Evolutionary conservation across 345 rosid species (phyloP).

Genomic region (Turritis glabra): DNA sequence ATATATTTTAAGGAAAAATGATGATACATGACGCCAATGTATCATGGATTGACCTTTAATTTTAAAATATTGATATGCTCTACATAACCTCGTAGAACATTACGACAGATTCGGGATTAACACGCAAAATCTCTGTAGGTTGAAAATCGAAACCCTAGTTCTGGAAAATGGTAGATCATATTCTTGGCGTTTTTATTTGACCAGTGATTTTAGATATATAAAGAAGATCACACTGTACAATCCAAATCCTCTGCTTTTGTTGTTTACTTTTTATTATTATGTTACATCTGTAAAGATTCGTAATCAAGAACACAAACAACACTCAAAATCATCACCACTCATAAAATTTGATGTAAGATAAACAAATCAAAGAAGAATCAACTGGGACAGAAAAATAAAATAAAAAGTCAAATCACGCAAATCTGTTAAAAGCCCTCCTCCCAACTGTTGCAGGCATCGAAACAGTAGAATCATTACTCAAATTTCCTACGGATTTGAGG

Average conservation of each 20-base stretch:
- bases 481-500: constrained; percentile 55
- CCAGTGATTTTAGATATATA: neutral
- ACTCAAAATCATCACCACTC: constrained; percentile 28
- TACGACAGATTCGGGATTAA: neutral
- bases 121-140: neutral
- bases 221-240: neutral
- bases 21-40: neutral
- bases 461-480: constrained; percentile 77
- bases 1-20: neutral
- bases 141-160: neutral
- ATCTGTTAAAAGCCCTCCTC: constrained; percentile 89
- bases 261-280: constrained; percentile 18
- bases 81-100: neutral
- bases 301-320: constrained; percentile 27
- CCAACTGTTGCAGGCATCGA: constrained; percentile 84
- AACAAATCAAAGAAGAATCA: constrained; percentile 18
- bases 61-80: neutral
- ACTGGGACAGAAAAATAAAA: neutral
- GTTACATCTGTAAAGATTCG: constrained; percentile 23
- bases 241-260: constrained; percentile 22
- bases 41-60: neutral
- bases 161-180: no score
- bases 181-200: no score
- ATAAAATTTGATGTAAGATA: neutral
- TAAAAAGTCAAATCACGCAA: constrained; percentile 56